Evolutionary conservation across 345 rosid genomes (phyloP).

Genomic region (Syzygium grande): DNA sequence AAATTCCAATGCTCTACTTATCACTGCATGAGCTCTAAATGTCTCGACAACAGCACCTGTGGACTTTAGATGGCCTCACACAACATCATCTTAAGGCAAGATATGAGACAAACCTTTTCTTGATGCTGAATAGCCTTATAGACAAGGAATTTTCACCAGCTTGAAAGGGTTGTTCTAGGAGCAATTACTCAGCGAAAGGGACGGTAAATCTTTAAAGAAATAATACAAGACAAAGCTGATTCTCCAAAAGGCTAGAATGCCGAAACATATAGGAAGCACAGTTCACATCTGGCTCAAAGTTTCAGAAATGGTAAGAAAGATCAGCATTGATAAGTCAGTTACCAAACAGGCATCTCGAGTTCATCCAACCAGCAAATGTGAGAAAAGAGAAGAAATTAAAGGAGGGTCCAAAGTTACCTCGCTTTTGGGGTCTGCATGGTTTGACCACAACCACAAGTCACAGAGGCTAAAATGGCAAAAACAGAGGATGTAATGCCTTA

Average conservation of each 20-base stretch:
- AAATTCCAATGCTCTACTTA: background rate
- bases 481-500: conserved; percentile 13
- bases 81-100: background rate
- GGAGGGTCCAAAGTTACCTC: conserved; percentile 41
- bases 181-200: background rate
- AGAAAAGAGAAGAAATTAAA: conserved; percentile 4
- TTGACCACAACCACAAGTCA: conserved; percentile 7
- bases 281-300: background rate
- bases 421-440: conserved; percentile 88
- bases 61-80: background rate
- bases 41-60: background rate
- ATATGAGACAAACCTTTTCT: background rate
- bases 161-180: background rate
- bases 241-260: background rate
- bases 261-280: background rate
- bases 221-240: background rate
- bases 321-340: background rate
- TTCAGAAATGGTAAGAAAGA: conserved; percentile 1
- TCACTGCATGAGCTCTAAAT: background rate
- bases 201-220: background rate
- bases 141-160: background rate
- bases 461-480: conserved; percentile 1
- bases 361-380: background rate
- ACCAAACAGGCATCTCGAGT: background rate
- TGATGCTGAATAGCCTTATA: background rate